phyloP scores from a whole-genome alignment of 192 early-diverging fungal species.

The Rhizophlyctis rosea region DNA sequence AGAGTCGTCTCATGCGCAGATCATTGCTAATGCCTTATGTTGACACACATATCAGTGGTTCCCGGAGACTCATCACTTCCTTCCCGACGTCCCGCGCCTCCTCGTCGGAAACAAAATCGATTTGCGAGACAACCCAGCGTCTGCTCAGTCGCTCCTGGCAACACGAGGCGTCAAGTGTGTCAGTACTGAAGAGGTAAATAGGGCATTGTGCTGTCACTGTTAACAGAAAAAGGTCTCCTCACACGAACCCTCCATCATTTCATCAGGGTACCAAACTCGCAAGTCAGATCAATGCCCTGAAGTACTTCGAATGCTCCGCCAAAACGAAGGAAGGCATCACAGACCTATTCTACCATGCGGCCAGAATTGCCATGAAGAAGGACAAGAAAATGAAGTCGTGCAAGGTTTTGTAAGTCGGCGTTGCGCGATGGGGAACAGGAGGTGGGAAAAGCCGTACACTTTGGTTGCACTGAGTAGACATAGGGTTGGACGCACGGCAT shows the following conservation, averaged over 20 bases:
- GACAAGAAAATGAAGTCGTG: constrained; percentile 9
- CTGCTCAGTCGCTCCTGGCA: no score
- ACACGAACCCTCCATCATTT: constrained; percentile 3
- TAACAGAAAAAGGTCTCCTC: constrained; percentile 1
- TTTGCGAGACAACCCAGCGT: constrained; percentile 34
- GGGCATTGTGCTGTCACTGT: no score
- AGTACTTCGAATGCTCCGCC: constrained; percentile 82
- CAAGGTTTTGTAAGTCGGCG: background rate
- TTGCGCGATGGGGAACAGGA: no score
- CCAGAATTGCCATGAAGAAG: constrained; percentile 49
- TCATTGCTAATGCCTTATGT: background rate
- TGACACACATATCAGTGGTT: constrained; percentile 58
- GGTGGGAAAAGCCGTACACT: no score
- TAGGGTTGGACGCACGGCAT: no score
- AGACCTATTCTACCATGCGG: constrained; percentile 63
- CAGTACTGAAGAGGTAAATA: no score
- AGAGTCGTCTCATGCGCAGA: background rate
- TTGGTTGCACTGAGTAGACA: no score
- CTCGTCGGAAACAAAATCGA: constrained; percentile 60
- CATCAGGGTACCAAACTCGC: constrained; percentile 65
- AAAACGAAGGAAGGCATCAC: constrained; percentile 67
- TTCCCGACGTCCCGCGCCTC: constrained; percentile 71
- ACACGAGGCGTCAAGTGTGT: no score
- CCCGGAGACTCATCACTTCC: constrained; percentile 80
- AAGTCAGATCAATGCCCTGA: constrained; percentile 67